These are phyloP conservation scores for Hyaloscypha bicolor DNA, from an alignment of 495 filamentous ascomycete species.

Conservation along the genomic window DNA sequence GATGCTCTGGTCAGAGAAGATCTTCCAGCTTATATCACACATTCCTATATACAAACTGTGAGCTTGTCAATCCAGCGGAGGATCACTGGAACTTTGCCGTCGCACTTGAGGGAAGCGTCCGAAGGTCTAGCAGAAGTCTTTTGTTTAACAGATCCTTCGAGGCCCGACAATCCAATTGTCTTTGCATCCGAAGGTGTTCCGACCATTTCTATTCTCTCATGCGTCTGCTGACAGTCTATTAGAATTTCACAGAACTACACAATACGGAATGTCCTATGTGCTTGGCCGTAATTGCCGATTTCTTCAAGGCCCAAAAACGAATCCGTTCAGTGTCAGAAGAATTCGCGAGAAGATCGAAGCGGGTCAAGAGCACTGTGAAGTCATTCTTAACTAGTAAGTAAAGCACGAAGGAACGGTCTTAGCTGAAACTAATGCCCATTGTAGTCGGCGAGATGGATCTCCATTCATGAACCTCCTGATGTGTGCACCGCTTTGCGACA, in stretches of 20 bases:
- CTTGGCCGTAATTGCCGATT: conserved; percentile 66
- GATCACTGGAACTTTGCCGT: conserved; percentile 57
- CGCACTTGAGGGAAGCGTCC: conserved; percentile 56
- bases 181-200: conserved; percentile 72
- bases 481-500: conserved; percentile 63
- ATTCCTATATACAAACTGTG: conserved; percentile 59
- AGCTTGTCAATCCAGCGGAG: conserved; percentile 56
- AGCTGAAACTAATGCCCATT: conserved; percentile 38
- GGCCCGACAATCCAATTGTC: conserved; percentile 74
- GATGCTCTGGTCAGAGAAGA: conserved; percentile 63
- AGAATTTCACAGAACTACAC: conserved; percentile 65
- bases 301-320: conserved; percentile 62
- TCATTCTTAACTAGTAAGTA: conserved; percentile 69
- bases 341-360: conserved; percentile 56
- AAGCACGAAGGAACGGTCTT: conserved; percentile 50
- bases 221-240: conserved; percentile 5
- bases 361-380: conserved; percentile 66
- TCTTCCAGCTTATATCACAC: conserved; percentile 70
- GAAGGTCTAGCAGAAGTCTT: conserved; percentile 78
- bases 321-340: conserved; percentile 50
- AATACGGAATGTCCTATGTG: conserved; percentile 60
- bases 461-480: conserved; percentile 72
- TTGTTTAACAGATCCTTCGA: conserved; percentile 73
- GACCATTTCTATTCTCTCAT: neutral
- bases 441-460: conserved; percentile 56